Conservation (phyloP, 176 grass and related monocot genomes). For the Hordeum marinum region DNA sequence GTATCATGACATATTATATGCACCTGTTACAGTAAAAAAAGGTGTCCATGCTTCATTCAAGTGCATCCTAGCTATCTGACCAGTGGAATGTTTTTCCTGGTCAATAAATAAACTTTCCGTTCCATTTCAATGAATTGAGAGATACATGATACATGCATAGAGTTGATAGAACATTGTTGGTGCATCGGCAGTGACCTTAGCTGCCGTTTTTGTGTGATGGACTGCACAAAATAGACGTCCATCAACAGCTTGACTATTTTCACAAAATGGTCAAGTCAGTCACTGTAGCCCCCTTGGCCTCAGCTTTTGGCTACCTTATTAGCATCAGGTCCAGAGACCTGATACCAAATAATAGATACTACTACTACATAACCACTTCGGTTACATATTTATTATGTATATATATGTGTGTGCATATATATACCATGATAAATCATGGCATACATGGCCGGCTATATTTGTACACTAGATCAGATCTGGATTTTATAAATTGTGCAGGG, state of each 20-base stretch:
- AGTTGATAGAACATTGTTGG: conserved; percentile 31
- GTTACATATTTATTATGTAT: conserved; percentile 55
- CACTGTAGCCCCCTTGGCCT: conserved; percentile 44
- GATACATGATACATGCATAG: conserved; percentile 32
- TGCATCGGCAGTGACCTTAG: conserved; percentile 40
- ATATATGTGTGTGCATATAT: conserved; percentile 15
- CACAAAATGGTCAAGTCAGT: conserved; percentile 69
- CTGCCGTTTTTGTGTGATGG: conserved; percentile 40
- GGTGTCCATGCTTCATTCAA: background rate
- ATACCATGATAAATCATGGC: conserved; percentile 29
- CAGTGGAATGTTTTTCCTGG: background rate
- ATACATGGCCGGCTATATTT: conserved; percentile 38
- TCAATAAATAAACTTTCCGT: conserved; percentile 23
- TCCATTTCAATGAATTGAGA: conserved; percentile 27
- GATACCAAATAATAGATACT: conserved; percentile 30
- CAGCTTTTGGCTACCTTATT: conserved; percentile 59
- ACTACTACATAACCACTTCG: conserved; percentile 41
- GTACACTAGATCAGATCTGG: conserved; percentile 46
- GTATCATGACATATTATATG: background rate
- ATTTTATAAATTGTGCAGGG: conserved; percentile 21
- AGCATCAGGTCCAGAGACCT: conserved; percentile 21
- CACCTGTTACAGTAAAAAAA: background rate
- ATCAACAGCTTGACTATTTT: conserved; percentile 55
- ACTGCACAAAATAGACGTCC: conserved; percentile 58
- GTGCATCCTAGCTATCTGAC: background rate